These are phyloP conservation scores for Alternaria solani DNA, from an alignment of 2,329 filamentous ascomycete species.

Conservation along the genomic window DNA sequence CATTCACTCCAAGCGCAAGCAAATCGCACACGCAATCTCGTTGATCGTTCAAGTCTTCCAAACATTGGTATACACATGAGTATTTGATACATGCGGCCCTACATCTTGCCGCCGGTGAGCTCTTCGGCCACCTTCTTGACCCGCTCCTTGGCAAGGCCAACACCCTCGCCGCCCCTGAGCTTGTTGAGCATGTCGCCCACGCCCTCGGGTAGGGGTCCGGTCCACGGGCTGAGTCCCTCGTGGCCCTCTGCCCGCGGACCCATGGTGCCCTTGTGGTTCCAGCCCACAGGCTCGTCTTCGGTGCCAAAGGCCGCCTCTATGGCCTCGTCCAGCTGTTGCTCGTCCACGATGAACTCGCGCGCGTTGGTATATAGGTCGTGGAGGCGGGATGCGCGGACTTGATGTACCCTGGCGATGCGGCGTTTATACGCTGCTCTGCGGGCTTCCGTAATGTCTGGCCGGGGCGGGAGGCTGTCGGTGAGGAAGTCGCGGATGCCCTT, in stretches of 20 bases:
- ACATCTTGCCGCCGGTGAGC: conserved; percentile 71
- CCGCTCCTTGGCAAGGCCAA: conserved; percentile 62
- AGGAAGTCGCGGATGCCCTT: conserved; percentile 48
- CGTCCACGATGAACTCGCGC: conserved; percentile 83
- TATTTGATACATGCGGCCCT: background rate
- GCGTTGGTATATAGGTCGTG: conserved; percentile 92
- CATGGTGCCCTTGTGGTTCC: conserved; percentile 37
- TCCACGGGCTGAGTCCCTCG: conserved; percentile 44
- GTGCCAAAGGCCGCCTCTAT: conserved; percentile 81
- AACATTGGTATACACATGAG: conserved; percentile 2
- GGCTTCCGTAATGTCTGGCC: conserved; percentile 35
- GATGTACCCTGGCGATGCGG: conserved; percentile 61
- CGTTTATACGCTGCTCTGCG: conserved; percentile 49
- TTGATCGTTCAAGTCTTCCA: background rate
- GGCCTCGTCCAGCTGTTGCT: conserved; percentile 75
- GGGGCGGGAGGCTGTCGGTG: conserved; percentile 39
- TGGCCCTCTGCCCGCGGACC: conserved; percentile 27
- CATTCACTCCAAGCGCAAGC: background rate
- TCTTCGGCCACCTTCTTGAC: conserved; percentile 71
- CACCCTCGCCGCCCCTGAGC: conserved; percentile 47
- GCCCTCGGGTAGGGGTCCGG: conserved; percentile 41
- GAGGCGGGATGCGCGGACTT: conserved; percentile 72
- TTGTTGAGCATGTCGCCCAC: conserved; percentile 45
- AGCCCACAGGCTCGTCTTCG: conserved; percentile 56
- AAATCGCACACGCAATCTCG: background rate